These are phyloP conservation scores for Alternaria sp. DNA, from an alignment of 2,329 filamentous ascomycete species.

Conservation along the genomic window DNA sequence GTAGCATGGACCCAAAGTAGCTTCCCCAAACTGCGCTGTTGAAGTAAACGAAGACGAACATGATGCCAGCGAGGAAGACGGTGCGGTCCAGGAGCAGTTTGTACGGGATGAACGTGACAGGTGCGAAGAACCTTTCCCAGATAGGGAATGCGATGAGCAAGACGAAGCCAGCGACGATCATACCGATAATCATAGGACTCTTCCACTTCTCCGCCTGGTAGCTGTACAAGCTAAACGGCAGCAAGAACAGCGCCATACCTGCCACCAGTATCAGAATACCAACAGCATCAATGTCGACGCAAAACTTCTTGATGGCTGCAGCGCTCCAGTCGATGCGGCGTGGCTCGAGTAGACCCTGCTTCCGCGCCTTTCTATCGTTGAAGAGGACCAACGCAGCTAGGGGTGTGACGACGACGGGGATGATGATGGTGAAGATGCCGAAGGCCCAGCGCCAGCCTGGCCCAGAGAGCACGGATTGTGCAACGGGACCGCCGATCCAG, in stretches of 20 bases:
- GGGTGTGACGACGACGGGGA: slow-evolving; percentile 66
- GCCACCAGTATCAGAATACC: slow-evolving; percentile 40
- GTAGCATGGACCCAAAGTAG: slow-evolving; percentile 48
- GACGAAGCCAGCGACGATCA: slow-evolving; percentile 45
- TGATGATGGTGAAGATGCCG: slow-evolving; percentile 68
- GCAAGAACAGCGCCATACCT: slow-evolving; percentile 69
- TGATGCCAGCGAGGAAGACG: slow-evolving; percentile 57
- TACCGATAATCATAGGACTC: slow-evolving; percentile 43
- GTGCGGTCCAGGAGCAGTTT: slow-evolving; percentile 42
- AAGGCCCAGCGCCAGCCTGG: slow-evolving; percentile 71
- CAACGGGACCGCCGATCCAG: slow-evolving; percentile 65
- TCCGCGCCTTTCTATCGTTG: slow-evolving; percentile 45
- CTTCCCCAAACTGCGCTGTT: slow-evolving; percentile 39
- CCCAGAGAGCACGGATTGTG: slow-evolving; percentile 60
- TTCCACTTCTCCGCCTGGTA: slow-evolving; percentile 38
- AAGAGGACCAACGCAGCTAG: slow-evolving; percentile 62
- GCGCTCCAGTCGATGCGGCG: background rate
- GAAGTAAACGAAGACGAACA: slow-evolving; percentile 46
- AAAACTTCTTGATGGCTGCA: background rate
- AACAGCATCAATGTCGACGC: background rate
- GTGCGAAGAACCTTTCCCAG: background rate
- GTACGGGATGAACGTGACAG: slow-evolving; percentile 34
- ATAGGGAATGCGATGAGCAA: slow-evolving; percentile 18
- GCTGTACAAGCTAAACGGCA: slow-evolving; percentile 67
- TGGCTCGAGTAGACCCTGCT: background rate